These are phyloP conservation scores for Chlamydomonas schloesseri DNA, from an alignment of 139 green algal species.

Conservation along the genomic window DNA sequence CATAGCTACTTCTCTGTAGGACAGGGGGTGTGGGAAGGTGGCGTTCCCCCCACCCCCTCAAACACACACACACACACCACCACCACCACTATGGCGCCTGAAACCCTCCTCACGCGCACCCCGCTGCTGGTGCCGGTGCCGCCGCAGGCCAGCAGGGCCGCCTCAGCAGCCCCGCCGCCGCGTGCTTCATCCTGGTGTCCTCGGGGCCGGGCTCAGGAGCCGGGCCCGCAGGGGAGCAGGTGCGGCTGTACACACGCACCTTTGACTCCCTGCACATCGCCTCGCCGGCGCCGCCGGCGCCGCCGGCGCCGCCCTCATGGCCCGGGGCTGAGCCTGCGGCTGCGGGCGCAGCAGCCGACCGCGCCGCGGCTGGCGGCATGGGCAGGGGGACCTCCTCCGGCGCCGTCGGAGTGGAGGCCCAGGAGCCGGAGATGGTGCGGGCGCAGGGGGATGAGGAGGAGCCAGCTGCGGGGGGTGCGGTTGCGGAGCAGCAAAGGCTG, in stretches of 20 bases:
- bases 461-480: too few relatives aligned
- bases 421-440: too few relatives aligned
- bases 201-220: background rate
- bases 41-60: background rate
- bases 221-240: too few relatives aligned
- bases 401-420: too few relatives aligned
- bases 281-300: background rate
- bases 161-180: background rate
- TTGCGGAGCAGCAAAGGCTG: background rate
- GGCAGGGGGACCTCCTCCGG: too few relatives aligned
- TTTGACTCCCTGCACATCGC: background rate
- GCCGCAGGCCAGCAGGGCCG: background rate
- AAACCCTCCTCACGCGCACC: background rate
- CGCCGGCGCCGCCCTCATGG: background rate
- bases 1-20: background rate
- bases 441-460: too few relatives aligned
- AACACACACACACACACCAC: too few relatives aligned
- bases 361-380: too few relatives aligned
- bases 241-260: background rate
- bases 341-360: too few relatives aligned
- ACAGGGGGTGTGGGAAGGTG: background rate
- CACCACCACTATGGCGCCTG: background rate
- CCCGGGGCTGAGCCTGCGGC: too few relatives aligned
- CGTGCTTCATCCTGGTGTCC: slow-evolving; percentile 18
- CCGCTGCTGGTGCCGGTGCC: too few relatives aligned